Evolutionary conservation across 2,329 filamentous ascomycete genomes (phyloP).

Genomic region (Ascochyta fabae): DNA sequence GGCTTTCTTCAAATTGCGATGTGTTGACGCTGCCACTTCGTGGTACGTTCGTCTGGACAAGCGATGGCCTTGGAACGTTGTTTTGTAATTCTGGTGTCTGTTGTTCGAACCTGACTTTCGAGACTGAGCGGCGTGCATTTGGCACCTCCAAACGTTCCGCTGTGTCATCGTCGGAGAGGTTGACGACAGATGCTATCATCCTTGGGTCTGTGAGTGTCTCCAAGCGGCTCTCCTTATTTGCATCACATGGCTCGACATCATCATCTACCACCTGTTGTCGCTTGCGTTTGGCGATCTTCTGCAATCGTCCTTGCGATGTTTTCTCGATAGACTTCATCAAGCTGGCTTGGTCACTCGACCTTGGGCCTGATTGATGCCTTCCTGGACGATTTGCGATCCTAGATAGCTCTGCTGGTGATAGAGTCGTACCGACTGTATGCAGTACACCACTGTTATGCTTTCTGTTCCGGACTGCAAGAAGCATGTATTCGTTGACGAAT

Average conservation of each 20-base stretch:
- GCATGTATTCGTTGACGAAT: slow-evolving; percentile 22
- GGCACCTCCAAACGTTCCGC: not conserved
- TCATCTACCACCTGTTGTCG: not conserved
- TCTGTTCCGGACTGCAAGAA: slow-evolving; percentile 22
- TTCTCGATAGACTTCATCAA: not conserved
- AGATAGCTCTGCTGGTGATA: not conserved
- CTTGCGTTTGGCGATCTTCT: not conserved
- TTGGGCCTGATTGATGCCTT: not conserved
- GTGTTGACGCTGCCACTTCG: no score
- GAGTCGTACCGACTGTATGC: not conserved
- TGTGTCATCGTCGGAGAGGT: not conserved
- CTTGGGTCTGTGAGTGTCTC: not conserved
- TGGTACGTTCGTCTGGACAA: not conserved
- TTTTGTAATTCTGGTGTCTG: not conserved
- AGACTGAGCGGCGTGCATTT: not conserved
- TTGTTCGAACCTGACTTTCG: not conserved
- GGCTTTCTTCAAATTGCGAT: not conserved
- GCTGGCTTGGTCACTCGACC: no score
- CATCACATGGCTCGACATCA: not conserved
- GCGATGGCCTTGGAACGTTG: not conserved
- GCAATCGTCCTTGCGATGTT: not conserved
- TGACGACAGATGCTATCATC: not conserved
- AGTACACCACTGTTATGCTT: not conserved
- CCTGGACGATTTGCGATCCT: not conserved
- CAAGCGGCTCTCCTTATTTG: not conserved